Base-by-base conservation (phyloP, 2,329 filamentous ascomycete species). In the Macrophomina pseudophaseolina region DNA sequence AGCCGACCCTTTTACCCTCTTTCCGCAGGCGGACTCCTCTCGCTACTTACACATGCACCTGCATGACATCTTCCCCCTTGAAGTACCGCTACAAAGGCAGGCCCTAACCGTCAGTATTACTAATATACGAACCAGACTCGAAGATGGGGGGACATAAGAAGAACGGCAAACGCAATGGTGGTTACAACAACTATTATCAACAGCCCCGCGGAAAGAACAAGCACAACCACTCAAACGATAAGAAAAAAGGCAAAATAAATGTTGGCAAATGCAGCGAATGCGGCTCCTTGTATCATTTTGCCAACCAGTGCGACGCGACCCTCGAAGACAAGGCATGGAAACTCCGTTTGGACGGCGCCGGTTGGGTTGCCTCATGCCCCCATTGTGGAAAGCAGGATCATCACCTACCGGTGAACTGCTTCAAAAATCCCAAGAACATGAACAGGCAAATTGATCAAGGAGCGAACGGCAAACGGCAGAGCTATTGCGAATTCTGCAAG, bases 1-100 rank as follows among this genome's bases (percentile, higher is more conserved):
- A 16, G 53, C 23, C 8, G 14, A 42, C n/a, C 11, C 14, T 49
- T 14, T 23, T 9, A 32, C 18, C 14, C 23, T 30, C 23, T 28
- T 18, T 53, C 60, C 60, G 60, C 60, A 52, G 60, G 60, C 60
- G 60, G 60, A 53, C 23, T 32, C 7, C 33, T 30, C 35, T 63
- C 23, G 33, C 28, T 40, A 23, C 23, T 23, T 23, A 23, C 23
- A 23, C 23, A 23, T 23, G 23, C 23, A 23, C 23, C 23, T 23
- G 23, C 23, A 23, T 23, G 23, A 23, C 23, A 23, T 23, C 23
- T 23, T 23, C 23, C 23, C 23, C 49, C 11, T 28, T n/a, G 28
- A 11, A 33, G 30, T 7, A 7, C 8, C 56, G n/a, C 30, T 32
- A 5, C 7, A 11, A 14, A 42, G 33, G 60, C 48, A 64, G 60